Conservation (phyloP, 441 rosid species). For the Populus hybrid region DNA sequence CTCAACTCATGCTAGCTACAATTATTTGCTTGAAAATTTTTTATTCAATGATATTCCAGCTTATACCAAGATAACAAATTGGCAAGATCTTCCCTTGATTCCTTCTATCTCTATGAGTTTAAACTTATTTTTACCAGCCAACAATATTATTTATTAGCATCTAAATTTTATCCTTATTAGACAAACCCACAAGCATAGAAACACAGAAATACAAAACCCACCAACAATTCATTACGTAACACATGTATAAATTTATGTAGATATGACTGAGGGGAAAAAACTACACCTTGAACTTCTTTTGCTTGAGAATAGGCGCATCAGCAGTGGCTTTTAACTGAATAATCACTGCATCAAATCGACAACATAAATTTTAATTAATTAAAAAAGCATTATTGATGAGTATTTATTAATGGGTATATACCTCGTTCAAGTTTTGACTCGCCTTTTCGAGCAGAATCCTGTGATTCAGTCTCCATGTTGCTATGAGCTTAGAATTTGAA, state of each 20-base stretch:
- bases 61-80: not conserved
- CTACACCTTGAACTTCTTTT: conserved; percentile 82
- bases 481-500: not conserved
- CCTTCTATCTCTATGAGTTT: not conserved
- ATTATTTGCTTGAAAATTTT: not conserved
- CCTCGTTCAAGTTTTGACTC: conserved; percentile 6
- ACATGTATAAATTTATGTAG: not conserved
- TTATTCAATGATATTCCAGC: not conserved
- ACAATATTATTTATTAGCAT: not conserved
- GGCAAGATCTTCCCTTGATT: not conserved
- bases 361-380: not conserved
- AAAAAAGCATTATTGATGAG: not conserved
- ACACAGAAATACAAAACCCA: not conserved
- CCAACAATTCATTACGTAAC: not conserved
- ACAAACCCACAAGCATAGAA: not conserved
- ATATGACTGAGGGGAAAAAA: not conserved
- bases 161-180: conserved; percentile 1
- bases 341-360: conserved; percentile 52
- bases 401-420: not conserved
- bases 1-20: not conserved
- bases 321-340: conserved; percentile 89
- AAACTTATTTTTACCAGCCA: not conserved
- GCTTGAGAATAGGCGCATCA: conserved; percentile 86
- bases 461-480: conserved; percentile 44
- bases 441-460: conserved; percentile 50